A percentile compares a stretch with the other conserved stretches of the same genome.
These are phyloP conservation scores for Cladosporium sp. DNA, from an alignment of 2,329 filamentous ascomycete genomes.

Conservation along the genomic window DNA sequence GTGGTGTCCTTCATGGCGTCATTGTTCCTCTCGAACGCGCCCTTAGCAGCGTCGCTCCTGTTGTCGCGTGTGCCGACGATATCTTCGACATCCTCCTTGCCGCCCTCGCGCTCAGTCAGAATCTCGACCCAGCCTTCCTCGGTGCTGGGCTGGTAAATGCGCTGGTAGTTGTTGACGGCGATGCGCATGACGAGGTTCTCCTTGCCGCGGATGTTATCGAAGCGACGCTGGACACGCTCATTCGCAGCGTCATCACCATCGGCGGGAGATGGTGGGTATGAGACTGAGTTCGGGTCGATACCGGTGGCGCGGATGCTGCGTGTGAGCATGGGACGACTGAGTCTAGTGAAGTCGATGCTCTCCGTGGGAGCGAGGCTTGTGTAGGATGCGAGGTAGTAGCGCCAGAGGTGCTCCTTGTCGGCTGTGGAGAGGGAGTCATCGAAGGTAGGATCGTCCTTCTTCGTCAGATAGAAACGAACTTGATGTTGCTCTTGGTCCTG, in stretches of 20 bases:
- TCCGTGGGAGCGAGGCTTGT: conserved; percentile 80
- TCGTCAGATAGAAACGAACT: conserved; percentile 76
- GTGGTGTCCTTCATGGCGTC: conserved; percentile 44
- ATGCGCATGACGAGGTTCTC: conserved; percentile 45
- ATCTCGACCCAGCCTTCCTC: conserved; percentile 41
- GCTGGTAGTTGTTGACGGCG: conserved; percentile 39
- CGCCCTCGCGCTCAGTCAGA: conserved; percentile 31
- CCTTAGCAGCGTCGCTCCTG: conserved; percentile 23
- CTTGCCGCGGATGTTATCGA: conserved; percentile 30
- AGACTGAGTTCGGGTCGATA: conserved; percentile 22
- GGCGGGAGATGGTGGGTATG: conserved; percentile 14
- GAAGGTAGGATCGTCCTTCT: conserved; percentile 75
- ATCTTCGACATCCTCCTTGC: conserved; percentile 32
- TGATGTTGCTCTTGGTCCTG: conserved; percentile 65
- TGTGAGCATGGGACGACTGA: conserved; percentile 38
- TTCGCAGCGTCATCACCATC: conserved; percentile 13
- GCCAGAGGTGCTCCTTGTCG: conserved; percentile 63
- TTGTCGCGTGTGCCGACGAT: conserved; percentile 32
- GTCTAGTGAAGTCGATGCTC: conserved; percentile 28
- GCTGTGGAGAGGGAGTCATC: conserved; percentile 62
- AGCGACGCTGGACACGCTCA: conserved; percentile 21
- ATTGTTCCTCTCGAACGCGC: conserved; percentile 42
- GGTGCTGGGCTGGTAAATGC: conserved; percentile 40
- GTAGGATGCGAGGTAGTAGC: conserved; percentile 92
- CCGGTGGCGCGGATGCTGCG: conserved; percentile 37